Evolutionary conservation across 768 basidiomycete genomes (phyloP), one percentile per base, ranked within the genome.

Genomic region (Boletus eberwhitei): DNA sequence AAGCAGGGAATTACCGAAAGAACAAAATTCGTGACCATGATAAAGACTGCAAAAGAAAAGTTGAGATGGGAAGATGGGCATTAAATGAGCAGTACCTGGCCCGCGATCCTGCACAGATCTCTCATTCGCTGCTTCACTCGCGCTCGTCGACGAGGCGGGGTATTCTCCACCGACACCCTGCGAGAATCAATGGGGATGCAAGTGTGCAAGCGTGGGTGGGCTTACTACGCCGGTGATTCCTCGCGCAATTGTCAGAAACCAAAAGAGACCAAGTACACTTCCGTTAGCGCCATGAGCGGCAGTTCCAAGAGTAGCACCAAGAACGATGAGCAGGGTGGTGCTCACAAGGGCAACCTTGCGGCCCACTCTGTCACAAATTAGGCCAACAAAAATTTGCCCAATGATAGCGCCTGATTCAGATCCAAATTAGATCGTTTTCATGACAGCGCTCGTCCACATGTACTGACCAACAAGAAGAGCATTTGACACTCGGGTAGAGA

Each of bases 91-190:
- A 48, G 29, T 60, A 83, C 83, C 73, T 59, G 85, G 84, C 1
- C 88, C 88, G 36, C 87, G 79, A 49, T 75, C 67, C 59, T 77
- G 75, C 29, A 79, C 51, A 69, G 81, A 81, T 61, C 79, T 82
- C 69, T 90, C 87, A 62, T 90, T 89, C 17, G 87, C 85, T 31
- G 87, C 80, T 67, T 90, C 88, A 31, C 79, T 80, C 5, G 87
- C 87, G 39, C 80, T 80, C 0, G 85, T 84, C 0, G 83, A 85
- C 7, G 83, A 86, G 8, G 85, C 85, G 1, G 88, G 87, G 67
- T 90, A 90, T 72, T 90, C 87, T 24, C 87, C 87, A 35, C 87
- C 87, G 13, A 87, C 86, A 54, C 87, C 87, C 78, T 85, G 51
- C 19, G 38, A 48, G 17, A 45, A 41, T 62, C 37, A 52, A 41